These are phyloP conservation scores for Paralagenidium karlingii DNA, from an alignment of 352 stramenopile species.

Conservation along the genomic window DNA sequence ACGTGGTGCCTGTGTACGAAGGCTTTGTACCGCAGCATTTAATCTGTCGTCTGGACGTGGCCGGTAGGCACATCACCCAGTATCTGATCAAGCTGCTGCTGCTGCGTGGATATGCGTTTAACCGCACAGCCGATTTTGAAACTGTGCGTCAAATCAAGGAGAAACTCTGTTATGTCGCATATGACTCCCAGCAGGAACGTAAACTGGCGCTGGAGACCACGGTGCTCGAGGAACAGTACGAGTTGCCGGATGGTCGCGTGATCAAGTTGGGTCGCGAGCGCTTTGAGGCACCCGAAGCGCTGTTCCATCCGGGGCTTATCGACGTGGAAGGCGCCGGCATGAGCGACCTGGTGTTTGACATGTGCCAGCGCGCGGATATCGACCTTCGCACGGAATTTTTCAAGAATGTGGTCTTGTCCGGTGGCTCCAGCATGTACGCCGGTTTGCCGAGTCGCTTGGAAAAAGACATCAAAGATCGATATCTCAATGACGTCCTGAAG, in stretches of 20 bases:
- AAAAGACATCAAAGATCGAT: slow-evolving; percentile 84
- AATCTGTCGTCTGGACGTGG: slow-evolving; percentile 86
- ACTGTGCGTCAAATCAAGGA: slow-evolving; percentile 92
- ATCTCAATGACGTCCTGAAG: slow-evolving; percentile 78
- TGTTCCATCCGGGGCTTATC: slow-evolving; percentile 96
- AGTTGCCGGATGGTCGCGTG: slow-evolving; percentile 95
- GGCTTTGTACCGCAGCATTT: slow-evolving; percentile 85
- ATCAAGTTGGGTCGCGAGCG: slow-evolving; percentile 91
- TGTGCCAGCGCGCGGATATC: slow-evolving; percentile 94
- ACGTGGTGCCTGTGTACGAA: slow-evolving; percentile 87
- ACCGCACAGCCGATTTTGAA: slow-evolving; percentile 88
- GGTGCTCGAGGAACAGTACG: slow-evolving; percentile 85
- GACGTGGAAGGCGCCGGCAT: slow-evolving; percentile 93
- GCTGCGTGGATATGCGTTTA: slow-evolving; percentile 85
- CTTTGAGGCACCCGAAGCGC: slow-evolving; percentile 91
- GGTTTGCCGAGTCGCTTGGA: slow-evolving; percentile 87
- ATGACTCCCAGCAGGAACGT: slow-evolving; percentile 79
- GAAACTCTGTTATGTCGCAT: slow-evolving; percentile 89
- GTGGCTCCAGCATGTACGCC: slow-evolving; percentile 94
- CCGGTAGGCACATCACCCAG: slow-evolving; percentile 88
- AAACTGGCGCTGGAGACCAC: slow-evolving; percentile 86
- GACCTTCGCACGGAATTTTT: slow-evolving; percentile 94
- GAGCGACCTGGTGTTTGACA: slow-evolving; percentile 96
- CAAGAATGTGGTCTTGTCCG: slow-evolving; percentile 95
- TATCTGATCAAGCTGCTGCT: slow-evolving; percentile 93